These are phyloP conservation scores for Microcyclosporella mali DNA, from an alignment of 2,329 filamentous ascomycete species.

Conservation along the genomic window DNA sequence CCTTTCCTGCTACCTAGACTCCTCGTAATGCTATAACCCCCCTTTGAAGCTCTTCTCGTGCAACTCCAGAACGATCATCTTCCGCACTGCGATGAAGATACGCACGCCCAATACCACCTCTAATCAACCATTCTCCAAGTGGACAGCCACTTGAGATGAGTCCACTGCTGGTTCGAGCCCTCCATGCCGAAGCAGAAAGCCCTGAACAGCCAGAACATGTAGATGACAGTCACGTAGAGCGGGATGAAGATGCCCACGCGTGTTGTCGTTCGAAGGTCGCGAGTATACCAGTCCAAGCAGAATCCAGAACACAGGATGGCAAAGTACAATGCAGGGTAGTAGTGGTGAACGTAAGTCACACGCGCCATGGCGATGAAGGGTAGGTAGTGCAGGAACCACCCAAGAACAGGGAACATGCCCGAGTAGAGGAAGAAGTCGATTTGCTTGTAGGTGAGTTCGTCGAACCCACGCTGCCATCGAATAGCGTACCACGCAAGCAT, in stretches of 20 bases:
- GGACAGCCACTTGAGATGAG: slow-evolving; percentile 88
- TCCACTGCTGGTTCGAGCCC: slow-evolving; percentile 75
- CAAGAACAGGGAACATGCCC: slow-evolving; percentile 81
- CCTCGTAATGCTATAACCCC: slow-evolving; percentile 6
- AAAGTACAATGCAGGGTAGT: slow-evolving; percentile 97
- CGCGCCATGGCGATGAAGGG: slow-evolving; percentile 97
- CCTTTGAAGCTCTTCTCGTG: neutral
- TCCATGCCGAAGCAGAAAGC: slow-evolving; percentile 96
- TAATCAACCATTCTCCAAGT: slow-evolving; percentile 74
- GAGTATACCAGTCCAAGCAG: slow-evolving; percentile 74
- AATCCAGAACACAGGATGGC: slow-evolving; percentile 87
- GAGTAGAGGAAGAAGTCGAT: slow-evolving; percentile 94
- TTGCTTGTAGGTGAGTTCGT: slow-evolving; percentile 69
- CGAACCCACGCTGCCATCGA: slow-evolving; percentile 92
- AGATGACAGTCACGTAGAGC: slow-evolving; percentile 68
- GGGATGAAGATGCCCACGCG: slow-evolving; percentile 65
- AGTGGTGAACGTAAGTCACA: slow-evolving; percentile 98
- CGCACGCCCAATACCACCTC: neutral
- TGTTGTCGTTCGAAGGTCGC: slow-evolving; percentile 56
- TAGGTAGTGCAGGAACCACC: slow-evolving; percentile 94
- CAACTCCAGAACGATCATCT: neutral
- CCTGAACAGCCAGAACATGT: slow-evolving; percentile 83
- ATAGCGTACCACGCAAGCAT: slow-evolving; percentile 78
- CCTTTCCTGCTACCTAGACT: slow-evolving; percentile 5
- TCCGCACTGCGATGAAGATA: neutral